These are phyloP conservation scores for Candida maris DNA, from an alignment of 805 yeast species.

Conservation along the genomic window DNA sequence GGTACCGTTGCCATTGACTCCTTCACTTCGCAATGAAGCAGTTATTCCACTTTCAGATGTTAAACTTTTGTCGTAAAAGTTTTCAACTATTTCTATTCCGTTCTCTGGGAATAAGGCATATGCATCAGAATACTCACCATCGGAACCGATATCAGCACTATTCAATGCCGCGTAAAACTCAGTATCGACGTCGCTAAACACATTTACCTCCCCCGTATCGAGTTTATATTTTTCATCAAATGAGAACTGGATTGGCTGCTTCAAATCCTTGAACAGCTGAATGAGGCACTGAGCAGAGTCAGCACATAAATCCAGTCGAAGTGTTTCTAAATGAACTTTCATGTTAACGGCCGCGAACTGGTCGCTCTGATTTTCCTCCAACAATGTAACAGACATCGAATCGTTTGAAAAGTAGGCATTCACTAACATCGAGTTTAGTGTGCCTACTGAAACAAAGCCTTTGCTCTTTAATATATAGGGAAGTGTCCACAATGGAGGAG, in stretches of 20 bases:
- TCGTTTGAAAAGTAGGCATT: slow-evolving; percentile 23
- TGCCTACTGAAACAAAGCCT: slow-evolving; percentile 56
- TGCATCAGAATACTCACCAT: not conserved
- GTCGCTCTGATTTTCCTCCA: slow-evolving; percentile 10
- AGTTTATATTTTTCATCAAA: slow-evolving; percentile 58
- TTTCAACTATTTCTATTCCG: slow-evolving; percentile 26
- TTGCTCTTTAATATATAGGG: slow-evolving; percentile 36
- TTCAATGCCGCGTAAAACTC: slow-evolving; percentile 22
- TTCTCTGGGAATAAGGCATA: too few relatives aligned
- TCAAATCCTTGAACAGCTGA: slow-evolving; percentile 67
- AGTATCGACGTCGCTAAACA: slow-evolving; percentile 40
- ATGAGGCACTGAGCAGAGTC: slow-evolving; percentile 75
- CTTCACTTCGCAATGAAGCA: slow-evolving; percentile 8
- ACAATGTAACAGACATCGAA: slow-evolving; percentile 2
- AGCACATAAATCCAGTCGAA: slow-evolving; percentile 63
- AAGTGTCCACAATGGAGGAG: slow-evolving; percentile 37
- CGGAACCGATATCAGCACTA: not conserved
- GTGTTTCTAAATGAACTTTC: slow-evolving; percentile 45
- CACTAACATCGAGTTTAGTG: slow-evolving; percentile 36
- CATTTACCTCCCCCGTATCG: slow-evolving; percentile 33
- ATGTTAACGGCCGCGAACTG: slow-evolving; percentile 37
- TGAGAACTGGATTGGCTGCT: slow-evolving; percentile 58
- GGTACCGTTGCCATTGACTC: slow-evolving; percentile 4
- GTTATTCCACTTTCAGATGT: slow-evolving; percentile 13
- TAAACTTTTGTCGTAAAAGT: slow-evolving; percentile 22